Conservation (phyloP, 306 rosid species). For the Herpetospermum pedunculosum region DNA sequence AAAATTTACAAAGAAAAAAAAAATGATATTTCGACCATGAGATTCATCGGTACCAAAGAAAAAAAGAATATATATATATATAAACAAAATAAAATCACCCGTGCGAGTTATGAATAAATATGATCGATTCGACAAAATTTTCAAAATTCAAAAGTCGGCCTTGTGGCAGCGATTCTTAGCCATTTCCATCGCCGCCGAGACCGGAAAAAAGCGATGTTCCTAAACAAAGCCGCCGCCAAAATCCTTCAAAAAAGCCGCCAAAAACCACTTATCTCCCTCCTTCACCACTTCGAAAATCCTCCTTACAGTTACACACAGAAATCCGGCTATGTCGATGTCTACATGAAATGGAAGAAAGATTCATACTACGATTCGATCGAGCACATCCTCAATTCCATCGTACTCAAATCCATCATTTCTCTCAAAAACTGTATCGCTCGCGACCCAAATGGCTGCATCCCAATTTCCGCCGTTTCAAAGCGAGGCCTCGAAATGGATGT, state of each 20-base stretch:
- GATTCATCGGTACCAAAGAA: too few relatives aligned
- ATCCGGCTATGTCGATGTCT: slow-evolving; percentile 58
- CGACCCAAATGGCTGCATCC: slow-evolving; percentile 59
- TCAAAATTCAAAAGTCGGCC: too few relatives aligned
- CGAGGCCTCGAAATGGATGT: slow-evolving; percentile 44
- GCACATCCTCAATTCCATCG: slow-evolving; percentile 49
- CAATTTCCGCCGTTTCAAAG: slow-evolving; percentile 67
- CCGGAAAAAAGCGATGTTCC: slow-evolving; percentile 32
- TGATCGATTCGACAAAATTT: too few relatives aligned
- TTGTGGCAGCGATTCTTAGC: too few relatives aligned
- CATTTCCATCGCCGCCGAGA: too few relatives aligned
- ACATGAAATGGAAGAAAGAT: slow-evolving; percentile 90
- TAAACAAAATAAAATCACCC: too few relatives aligned
- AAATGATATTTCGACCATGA: too few relatives aligned
- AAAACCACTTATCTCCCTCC: slow-evolving; percentile 12
- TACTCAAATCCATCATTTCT: slow-evolving; percentile 53
- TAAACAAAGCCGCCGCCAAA: slow-evolving; percentile 19
- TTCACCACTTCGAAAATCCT: slow-evolving; percentile 8
- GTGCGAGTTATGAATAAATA: too few relatives aligned
- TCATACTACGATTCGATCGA: slow-evolving; percentile 55
- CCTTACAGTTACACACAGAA: slow-evolving; percentile 31
- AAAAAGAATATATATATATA: too few relatives aligned
- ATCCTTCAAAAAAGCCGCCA: slow-evolving; percentile 18
- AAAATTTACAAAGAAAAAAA: too few relatives aligned
- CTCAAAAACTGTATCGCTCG: slow-evolving; percentile 58